These are phyloP conservation scores for Pugionium cornutum DNA, from an alignment of 345 rosid genomes.

Conservation along the genomic window DNA sequence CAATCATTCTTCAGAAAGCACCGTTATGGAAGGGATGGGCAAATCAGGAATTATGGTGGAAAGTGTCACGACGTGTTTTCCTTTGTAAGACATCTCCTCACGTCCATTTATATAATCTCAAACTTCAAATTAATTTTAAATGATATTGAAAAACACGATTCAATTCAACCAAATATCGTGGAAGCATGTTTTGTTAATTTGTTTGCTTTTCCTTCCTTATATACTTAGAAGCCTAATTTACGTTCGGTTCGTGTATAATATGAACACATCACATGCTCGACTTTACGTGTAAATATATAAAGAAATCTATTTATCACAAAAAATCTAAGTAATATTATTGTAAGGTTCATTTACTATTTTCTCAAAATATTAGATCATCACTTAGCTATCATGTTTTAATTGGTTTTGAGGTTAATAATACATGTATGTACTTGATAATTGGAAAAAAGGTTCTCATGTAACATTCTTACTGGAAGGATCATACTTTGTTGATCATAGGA, in stretches of 20 bases:
- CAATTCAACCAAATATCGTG: conserved; percentile 29
- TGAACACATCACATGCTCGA: conserved; percentile 1
- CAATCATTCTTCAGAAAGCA: conserved; percentile 19
- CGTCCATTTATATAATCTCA: conserved; percentile 16
- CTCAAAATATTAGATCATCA: background rate
- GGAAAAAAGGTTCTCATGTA: too few relatives aligned
- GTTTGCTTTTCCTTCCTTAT: background rate
- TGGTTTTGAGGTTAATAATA: conserved; percentile 9
- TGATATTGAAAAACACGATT: too few relatives aligned
- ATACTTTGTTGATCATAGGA: background rate
- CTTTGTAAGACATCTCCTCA: conserved; percentile 40
- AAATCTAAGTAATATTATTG: too few relatives aligned
- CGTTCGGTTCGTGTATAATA: conserved; percentile 14
- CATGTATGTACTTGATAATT: background rate
- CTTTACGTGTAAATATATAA: conserved; percentile 13
- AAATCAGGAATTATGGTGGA: conserved; percentile 42
- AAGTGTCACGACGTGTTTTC: conserved; percentile 39
- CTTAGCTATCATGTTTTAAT: background rate
- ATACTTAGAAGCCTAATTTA: conserved; percentile 1
- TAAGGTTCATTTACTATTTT: background rate
- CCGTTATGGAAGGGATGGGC: conserved; percentile 40
- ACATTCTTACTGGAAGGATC: background rate
- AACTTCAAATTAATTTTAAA: too few relatives aligned
- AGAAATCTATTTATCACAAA: too few relatives aligned
- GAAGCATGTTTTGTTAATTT: conserved; percentile 34